These are phyloP conservation scores for Pseudozyma hubeiensis DNA, from an alignment of 1,284 basidiomycete genomes.

Conservation along the genomic window DNA sequence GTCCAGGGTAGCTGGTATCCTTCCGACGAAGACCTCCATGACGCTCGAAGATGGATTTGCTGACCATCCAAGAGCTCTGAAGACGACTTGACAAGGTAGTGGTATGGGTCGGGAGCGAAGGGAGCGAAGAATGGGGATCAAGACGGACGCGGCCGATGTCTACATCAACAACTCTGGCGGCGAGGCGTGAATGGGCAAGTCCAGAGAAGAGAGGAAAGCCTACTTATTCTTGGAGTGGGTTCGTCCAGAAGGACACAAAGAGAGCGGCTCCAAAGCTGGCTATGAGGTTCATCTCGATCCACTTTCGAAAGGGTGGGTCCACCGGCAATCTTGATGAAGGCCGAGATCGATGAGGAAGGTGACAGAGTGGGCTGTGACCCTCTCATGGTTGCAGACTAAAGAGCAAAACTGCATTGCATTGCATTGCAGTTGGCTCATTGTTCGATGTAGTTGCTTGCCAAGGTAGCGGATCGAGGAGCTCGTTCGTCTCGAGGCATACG, in stretches of 20 bases:
- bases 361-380: slow-evolving; percentile 2
- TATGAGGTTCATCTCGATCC: neutral
- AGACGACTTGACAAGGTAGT: neutral
- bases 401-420: neutral
- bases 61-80: no score
- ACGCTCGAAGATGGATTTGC: neutral
- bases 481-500: no score
- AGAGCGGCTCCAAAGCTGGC: neutral
- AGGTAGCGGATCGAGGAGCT: no score
- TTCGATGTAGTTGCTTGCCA: neutral
- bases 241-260: no score
- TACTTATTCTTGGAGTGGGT: no score
- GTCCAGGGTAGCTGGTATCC: slow-evolving; percentile 7
- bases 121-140: neutral
- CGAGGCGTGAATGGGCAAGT: no score
- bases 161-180: no score
- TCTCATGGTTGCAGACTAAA: no score
- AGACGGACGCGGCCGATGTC: no score
- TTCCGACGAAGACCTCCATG: slow-evolving; percentile 25
- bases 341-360: neutral
- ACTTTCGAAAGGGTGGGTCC: neutral
- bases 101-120: no score
- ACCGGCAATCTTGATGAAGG: neutral
- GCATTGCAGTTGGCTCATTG: slow-evolving; percentile 3
- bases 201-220: no score